Evolutionary conservation across 2,329 filamentous ascomycete genomes (phyloP).

Genomic region (Domatiomyces catenatus): DNA sequence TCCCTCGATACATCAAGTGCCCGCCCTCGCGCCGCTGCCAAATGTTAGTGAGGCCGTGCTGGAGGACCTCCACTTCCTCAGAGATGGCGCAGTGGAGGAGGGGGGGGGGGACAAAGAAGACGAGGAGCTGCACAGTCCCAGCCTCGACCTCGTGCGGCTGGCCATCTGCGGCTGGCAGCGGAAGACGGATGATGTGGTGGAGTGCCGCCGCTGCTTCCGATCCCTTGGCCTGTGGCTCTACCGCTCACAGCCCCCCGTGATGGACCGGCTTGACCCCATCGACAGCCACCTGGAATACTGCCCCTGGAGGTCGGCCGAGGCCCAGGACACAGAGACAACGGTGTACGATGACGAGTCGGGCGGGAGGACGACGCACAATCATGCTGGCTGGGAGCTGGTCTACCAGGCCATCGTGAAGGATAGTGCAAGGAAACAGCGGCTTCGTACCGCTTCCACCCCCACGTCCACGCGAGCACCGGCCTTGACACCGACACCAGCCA

Average conservation of each 20-base stretch:
- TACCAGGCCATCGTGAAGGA: conserved; percentile 13
- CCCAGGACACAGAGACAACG: conserved; percentile 15
- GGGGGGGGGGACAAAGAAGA: no score
- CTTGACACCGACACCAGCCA: conserved; percentile 1
- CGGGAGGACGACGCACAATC: conserved; percentile 9
- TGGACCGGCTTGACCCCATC: conserved; percentile 52
- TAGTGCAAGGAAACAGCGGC: conserved; percentile 6
- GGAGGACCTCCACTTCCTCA: conserved; percentile 15
- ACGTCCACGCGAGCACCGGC: no score
- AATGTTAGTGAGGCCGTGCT: conserved; percentile 21
- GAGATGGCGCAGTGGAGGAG: conserved; percentile 1
- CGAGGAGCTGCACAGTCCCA: conserved; percentile 18
- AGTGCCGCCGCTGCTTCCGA: conserved; percentile 74
- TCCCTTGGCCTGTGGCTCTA: conserved; percentile 91
- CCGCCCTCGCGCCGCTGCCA: conserved; percentile 30
- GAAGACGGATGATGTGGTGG: conserved; percentile 43
- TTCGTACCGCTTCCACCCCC: background rate
- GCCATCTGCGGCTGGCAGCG: conserved; percentile 65
- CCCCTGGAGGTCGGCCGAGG: conserved; percentile 41
- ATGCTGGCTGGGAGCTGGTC: conserved; percentile 15
- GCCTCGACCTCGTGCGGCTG: conserved; percentile 50
- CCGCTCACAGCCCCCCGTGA: conserved; percentile 43
- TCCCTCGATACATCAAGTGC: conserved; percentile 27
- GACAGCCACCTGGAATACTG: conserved; percentile 70
- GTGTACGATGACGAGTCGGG: background rate